A percentile compares a stretch with the other conserved stretches of the same genome.
These are phyloP conservation scores for Ceratobasidium sp. DNA, from an alignment of 1,284 basidiomycete species.

Conservation along the genomic window DNA sequence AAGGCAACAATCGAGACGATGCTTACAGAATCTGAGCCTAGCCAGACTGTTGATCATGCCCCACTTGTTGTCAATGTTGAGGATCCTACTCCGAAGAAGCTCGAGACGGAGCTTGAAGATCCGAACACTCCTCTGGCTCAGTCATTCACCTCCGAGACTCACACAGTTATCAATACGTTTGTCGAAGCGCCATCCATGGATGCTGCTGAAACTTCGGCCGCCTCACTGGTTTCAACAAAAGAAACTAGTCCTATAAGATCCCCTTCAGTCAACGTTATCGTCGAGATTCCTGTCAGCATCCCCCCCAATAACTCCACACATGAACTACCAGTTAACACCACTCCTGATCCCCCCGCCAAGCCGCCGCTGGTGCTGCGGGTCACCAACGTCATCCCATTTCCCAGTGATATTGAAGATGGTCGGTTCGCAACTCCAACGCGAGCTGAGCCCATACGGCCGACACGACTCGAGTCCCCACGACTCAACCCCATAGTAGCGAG, in stretches of 20 bases:
- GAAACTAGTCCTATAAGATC: background rate
- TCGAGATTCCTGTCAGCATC: background rate
- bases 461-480: too few relatives aligned
- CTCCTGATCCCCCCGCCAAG: background rate
- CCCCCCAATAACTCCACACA: background rate
- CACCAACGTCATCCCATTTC: slow-evolving; percentile 15
- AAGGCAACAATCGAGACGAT: slow-evolving; percentile 14
- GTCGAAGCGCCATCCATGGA: background rate
- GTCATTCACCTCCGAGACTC: background rate
- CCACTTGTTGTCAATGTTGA: too few relatives aligned
- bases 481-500: too few relatives aligned
- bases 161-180: background rate
- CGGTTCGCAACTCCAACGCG: too few relatives aligned
- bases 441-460: too few relatives aligned
- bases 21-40: slow-evolving; percentile 11
- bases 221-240: background rate
- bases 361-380: background rate
- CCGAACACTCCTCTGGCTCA: background rate
- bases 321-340: background rate
- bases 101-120: background rate
- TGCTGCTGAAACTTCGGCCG: background rate
- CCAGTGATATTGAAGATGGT: background rate
- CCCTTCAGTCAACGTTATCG: background rate
- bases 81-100: too few relatives aligned
- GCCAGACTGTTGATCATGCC: too few relatives aligned